Conservation (phyloP, 495 filamentous ascomycete species). For the Penicillium manginii region DNA sequence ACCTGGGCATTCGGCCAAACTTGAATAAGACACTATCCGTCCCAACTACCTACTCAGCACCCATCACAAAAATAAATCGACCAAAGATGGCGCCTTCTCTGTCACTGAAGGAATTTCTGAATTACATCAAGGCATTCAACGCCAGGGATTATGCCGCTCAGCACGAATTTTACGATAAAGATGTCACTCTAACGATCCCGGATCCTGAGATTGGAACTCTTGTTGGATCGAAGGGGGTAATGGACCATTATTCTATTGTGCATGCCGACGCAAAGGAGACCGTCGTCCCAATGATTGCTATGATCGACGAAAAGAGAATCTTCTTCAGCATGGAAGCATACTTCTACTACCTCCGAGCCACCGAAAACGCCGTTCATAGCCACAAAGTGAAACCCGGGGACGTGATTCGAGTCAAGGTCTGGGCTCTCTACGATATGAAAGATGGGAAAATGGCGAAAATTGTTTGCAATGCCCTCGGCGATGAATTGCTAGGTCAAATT, state of each 20-base stretch:
- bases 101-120: slow-evolving; percentile 6
- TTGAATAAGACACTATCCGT: background rate
- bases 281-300: slow-evolving; percentile 11
- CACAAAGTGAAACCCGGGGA: slow-evolving; percentile 10
- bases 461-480: slow-evolving; percentile 8
- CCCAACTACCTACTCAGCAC: background rate
- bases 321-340: slow-evolving; percentile 14
- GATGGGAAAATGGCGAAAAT: slow-evolving; percentile 10
- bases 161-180: slow-evolving; percentile 7
- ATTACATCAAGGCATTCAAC: slow-evolving; percentile 14
- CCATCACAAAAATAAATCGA: background rate
- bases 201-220: slow-evolving; percentile 15
- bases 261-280: slow-evolving; percentile 8
- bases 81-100: background rate
- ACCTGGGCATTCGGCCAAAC: too few species aligned
- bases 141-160: slow-evolving; percentile 10
- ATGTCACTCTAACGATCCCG: slow-evolving; percentile 13
- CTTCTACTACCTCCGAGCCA: slow-evolving; percentile 5
- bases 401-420: slow-evolving; percentile 16
- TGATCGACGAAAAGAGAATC: slow-evolving; percentile 6
- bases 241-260: slow-evolving; percentile 10
- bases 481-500: slow-evolving; percentile 8
- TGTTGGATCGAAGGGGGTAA: slow-evolving; percentile 7
- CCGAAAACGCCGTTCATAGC: slow-evolving; percentile 11
- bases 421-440: slow-evolving; percentile 12